Base-by-base conservation (phyloP, 768 basidiomycete genomes). In the Macrocybe gigantea region DNA sequence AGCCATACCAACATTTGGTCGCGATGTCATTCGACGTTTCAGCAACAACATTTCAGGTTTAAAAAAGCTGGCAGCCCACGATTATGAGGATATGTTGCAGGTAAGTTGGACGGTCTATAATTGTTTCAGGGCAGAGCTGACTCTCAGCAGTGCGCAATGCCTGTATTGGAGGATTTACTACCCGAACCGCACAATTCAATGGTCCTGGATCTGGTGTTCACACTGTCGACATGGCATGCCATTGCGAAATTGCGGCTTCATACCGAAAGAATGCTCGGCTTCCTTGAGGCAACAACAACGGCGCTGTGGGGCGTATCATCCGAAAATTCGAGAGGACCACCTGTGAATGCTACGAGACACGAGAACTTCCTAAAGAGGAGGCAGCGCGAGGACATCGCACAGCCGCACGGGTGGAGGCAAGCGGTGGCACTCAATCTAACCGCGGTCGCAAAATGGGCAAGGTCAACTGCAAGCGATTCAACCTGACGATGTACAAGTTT, bases 81-180 rank as follows among this genome's bases (percentile, higher is more conserved):
- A 71, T 38, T 70, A 60, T 31, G 63, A 70, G 40, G 65, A 71
- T 14, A 33, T 56, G 3, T 40, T 55, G 2, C 49, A 66, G 62
- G 54, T 58, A 52, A 1, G 6, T 22, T 29, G 9, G 29, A 30
- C 9, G 14, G 14, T 38, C 31, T 10, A 14, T 38, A 3, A 47
- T 29, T 14, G 29, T 11, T 5, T 42, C n/a, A 2, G 7, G 9
- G 5, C 33, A 49, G 12, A 37, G 7, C 14, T 32, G 15, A 36
- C 7, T 34, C 14, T 30, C 44, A 31, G n/a, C 37, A 68, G 67
- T 70, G 67, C 42, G 41, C 53, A 1, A 59, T 65, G 11, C 64
- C 69, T 4, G 66, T 54, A 1, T 60, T 73, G 31, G 67, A 74
- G 5, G 69, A 64, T 3, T 59, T 76, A 0, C 49, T 75, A 0